Conservation (phyloP, 2,329 filamentous ascomycete genomes). For the Exophiala sp. region DNA sequence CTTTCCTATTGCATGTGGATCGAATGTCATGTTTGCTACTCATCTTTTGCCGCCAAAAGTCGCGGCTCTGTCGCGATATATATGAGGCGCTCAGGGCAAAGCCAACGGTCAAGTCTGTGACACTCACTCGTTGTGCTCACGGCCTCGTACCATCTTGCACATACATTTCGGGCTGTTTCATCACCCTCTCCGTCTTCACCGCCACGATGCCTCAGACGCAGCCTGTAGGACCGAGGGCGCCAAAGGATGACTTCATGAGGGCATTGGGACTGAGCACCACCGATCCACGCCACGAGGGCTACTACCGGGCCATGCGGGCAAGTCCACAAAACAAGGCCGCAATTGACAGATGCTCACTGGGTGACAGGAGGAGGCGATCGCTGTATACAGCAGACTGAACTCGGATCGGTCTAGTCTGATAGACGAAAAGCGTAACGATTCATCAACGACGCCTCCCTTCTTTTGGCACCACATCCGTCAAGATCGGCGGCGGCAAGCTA, state of each 20-base stretch:
- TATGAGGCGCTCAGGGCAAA: constrained; percentile 20
- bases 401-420: constrained; percentile 38
- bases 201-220: constrained; percentile 22
- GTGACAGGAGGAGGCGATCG: constrained; percentile 41
- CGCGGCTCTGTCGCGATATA: constrained; percentile 16
- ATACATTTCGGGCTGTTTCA: constrained; percentile 25
- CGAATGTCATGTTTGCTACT: constrained; percentile 19
- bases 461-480: constrained; percentile 45
- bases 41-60: constrained; percentile 9
- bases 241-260: constrained; percentile 45
- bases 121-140: constrained; percentile 26
- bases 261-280: constrained; percentile 39
- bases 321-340: constrained; percentile 16
- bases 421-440: constrained; percentile 37
- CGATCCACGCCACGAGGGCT: constrained; percentile 40
- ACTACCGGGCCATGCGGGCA: constrained; percentile 43
- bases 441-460: constrained; percentile 37
- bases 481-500: constrained; percentile 39
- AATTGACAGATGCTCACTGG: constrained; percentile 9
- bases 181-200: constrained; percentile 16
- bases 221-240: constrained; percentile 37
- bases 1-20: constrained; percentile 13
- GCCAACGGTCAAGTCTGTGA: constrained; percentile 19
- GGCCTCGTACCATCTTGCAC: constrained; percentile 23
- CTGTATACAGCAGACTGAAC: constrained; percentile 40